Evolutionary conservation across 225 moss, liverwort and hornwort species (phyloP).

Genomic region (Lunularia cruciata): DNA sequence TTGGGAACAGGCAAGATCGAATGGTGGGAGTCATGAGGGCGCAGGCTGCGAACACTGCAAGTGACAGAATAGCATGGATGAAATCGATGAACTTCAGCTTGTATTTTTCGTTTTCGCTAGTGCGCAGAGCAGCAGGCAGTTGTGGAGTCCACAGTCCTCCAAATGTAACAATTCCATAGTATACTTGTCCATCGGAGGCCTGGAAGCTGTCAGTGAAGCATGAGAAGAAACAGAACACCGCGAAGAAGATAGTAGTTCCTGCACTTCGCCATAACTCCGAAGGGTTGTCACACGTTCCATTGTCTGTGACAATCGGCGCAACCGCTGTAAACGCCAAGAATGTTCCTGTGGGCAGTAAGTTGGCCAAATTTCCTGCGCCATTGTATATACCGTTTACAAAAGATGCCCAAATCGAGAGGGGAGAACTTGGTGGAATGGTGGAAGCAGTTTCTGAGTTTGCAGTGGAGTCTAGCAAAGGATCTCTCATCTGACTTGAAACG

Average conservation of each 20-base stretch:
- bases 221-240: constrained; percentile 33
- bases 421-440: too few relatives aligned
- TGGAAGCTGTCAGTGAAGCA: constrained; percentile 41
- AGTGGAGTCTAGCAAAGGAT: too few relatives aligned
- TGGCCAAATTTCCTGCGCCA: constrained; percentile 38
- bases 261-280: constrained; percentile 13
- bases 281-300: constrained; percentile 28
- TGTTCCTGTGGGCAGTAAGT: constrained; percentile 46
- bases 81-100: constrained; percentile 26
- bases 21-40: constrained; percentile 40
- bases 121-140: constrained; percentile 36
- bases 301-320: constrained; percentile 32
- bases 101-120: constrained; percentile 31
- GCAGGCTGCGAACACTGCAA: constrained; percentile 32
- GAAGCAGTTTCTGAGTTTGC: too few relatives aligned
- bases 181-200: constrained; percentile 38
- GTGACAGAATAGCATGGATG: constrained; percentile 31
- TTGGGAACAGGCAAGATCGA: constrained; percentile 30
- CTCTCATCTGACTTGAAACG: too few relatives aligned
- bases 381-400: constrained; percentile 30
- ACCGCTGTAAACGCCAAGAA: constrained; percentile 35
- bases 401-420: constrained; percentile 18
- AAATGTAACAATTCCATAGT: constrained; percentile 38
- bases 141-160: constrained; percentile 41
- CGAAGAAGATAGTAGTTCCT: constrained; percentile 17